These are phyloP conservation scores for Aspergillus olivimuriae DNA, from an alignment of 495 filamentous ascomycete genomes.

Conservation along the genomic window DNA sequence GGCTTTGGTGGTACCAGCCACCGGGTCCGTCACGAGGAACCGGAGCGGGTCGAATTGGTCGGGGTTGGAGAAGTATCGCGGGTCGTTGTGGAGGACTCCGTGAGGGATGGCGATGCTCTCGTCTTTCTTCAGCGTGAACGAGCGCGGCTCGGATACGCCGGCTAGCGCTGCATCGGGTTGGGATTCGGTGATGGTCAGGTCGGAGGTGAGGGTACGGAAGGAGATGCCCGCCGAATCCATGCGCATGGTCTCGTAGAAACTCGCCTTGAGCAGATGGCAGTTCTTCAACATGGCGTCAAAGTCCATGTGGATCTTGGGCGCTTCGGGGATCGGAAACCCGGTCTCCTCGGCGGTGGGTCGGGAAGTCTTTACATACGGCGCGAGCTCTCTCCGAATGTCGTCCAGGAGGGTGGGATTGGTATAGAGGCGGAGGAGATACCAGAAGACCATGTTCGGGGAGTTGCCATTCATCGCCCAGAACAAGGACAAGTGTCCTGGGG, in stretches of 20 bases:
- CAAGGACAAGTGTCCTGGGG: slow-evolving; percentile 32
- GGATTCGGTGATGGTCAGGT: slow-evolving; percentile 40
- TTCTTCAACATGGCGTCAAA: slow-evolving; percentile 34
- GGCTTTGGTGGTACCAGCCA: slow-evolving; percentile 22
- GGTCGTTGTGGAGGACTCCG: slow-evolving; percentile 44
- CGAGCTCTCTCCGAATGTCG: slow-evolving; percentile 48
- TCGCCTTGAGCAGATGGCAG: slow-evolving; percentile 48
- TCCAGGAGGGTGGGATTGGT: slow-evolving; percentile 36
- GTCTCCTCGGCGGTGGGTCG: slow-evolving; percentile 42
- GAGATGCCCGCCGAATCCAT: slow-evolving; percentile 44
- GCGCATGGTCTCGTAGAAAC: slow-evolving; percentile 49
- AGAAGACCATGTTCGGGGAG: slow-evolving; percentile 46
- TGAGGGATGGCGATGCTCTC: slow-evolving; percentile 44
- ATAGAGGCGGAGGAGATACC: slow-evolving; percentile 50
- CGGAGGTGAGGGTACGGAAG: slow-evolving; percentile 34
- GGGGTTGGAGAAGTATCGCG: slow-evolving; percentile 42
- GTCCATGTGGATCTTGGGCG: slow-evolving; percentile 44
- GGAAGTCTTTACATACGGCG: slow-evolving; percentile 35
- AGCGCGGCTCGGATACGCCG: slow-evolving; percentile 19
- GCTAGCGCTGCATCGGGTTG: slow-evolving; percentile 27
- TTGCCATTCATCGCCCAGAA: slow-evolving; percentile 52
- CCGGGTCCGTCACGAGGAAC: slow-evolving; percentile 38
- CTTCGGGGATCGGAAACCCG: slow-evolving; percentile 44
- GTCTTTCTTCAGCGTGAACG: slow-evolving; percentile 43
- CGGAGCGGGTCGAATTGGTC: slow-evolving; percentile 46